These are phyloP conservation scores for Saturnispora halmiae DNA, from an alignment of 805 yeast genomes.

Conservation along the genomic window DNA sequence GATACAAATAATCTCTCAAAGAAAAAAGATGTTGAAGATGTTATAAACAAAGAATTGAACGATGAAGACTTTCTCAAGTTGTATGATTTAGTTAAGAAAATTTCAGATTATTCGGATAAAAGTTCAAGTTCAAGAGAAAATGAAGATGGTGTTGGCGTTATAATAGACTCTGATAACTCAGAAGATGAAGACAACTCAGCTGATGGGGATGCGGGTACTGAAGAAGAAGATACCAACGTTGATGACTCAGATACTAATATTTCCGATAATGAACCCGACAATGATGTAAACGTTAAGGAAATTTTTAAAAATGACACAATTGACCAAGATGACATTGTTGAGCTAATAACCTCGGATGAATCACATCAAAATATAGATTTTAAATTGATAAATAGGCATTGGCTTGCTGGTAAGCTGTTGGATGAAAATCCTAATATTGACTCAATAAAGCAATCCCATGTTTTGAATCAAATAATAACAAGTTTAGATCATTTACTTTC, in stretches of 20 bases:
- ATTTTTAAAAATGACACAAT: constrained; percentile 1
- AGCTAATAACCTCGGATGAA: constrained; percentile 12
- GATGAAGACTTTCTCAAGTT: constrained; percentile 41
- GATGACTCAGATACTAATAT: constrained; percentile 20
- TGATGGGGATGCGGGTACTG: constrained; percentile 25
- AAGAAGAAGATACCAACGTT: constrained; percentile 25
- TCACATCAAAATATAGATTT: constrained; percentile 14
- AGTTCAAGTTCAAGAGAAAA: constrained; percentile 18
- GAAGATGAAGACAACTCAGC: constrained; percentile 27
- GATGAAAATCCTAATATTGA: constrained; percentile 28
- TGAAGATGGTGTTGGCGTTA: constrained; percentile 27
- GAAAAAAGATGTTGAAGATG: constrained; percentile 41
- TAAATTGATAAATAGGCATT: constrained; percentile 31
- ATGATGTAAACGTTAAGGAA: constrained; percentile 9
- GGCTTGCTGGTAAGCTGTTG: constrained; percentile 45
- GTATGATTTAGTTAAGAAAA: constrained; percentile 33
- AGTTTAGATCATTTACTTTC: constrained; percentile 29
- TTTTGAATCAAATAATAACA: constrained; percentile 33
- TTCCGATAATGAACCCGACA: constrained; percentile 13
- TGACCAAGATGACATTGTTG: constrained; percentile 14
- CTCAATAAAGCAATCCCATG: constrained; percentile 29
- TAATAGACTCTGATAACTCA: constrained; percentile 35
- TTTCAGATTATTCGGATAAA: constrained; percentile 39
- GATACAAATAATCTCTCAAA: constrained; percentile 34
- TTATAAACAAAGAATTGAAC: constrained; percentile 35